Evolutionary conservation across 2,329 filamentous ascomycete genomes (phyloP).

Genomic region (Colletotrichum sp.): DNA sequence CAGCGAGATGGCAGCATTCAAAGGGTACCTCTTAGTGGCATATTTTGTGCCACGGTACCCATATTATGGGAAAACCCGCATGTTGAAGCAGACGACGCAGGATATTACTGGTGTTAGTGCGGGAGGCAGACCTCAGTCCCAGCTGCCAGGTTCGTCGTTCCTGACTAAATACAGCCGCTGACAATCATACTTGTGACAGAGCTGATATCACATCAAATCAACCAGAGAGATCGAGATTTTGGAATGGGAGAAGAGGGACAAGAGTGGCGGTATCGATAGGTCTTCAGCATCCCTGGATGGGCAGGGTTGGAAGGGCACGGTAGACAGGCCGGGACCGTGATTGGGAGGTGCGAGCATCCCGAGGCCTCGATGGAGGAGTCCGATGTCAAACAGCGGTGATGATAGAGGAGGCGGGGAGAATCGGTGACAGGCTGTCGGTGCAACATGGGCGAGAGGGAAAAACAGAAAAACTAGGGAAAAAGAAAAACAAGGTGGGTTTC

Average conservation of each 20-base stretch:
- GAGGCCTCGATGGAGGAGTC: not conserved
- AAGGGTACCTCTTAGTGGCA: not conserved
- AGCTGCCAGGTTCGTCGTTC: not conserved
- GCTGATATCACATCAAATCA: not conserved
- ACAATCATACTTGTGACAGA: not conserved
- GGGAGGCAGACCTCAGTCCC: not conserved
- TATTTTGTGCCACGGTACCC: not conserved
- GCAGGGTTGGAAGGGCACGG: not conserved
- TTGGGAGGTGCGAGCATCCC: not conserved
- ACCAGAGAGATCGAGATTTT: not conserved
- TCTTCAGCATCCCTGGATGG: not conserved
- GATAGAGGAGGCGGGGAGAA: conserved; percentile 1
- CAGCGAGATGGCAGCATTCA: conserved; percentile 14
- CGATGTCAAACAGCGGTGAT: conserved; percentile 17
- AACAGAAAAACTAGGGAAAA: not conserved
- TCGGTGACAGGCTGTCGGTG: conserved; percentile 10
- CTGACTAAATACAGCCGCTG: not conserved
- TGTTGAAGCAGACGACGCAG: not conserved
- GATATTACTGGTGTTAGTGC: not conserved
- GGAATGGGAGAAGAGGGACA: not conserved
- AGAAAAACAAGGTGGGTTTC: conserved; percentile 11
- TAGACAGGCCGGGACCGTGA: not conserved
- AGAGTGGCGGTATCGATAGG: not conserved
- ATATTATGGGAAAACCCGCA: not conserved
- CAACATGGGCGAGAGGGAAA: not conserved